Evolutionary conservation across 2,329 filamentous ascomycete genomes (phyloP).

Genomic region (Penicillium paneum): DNA sequence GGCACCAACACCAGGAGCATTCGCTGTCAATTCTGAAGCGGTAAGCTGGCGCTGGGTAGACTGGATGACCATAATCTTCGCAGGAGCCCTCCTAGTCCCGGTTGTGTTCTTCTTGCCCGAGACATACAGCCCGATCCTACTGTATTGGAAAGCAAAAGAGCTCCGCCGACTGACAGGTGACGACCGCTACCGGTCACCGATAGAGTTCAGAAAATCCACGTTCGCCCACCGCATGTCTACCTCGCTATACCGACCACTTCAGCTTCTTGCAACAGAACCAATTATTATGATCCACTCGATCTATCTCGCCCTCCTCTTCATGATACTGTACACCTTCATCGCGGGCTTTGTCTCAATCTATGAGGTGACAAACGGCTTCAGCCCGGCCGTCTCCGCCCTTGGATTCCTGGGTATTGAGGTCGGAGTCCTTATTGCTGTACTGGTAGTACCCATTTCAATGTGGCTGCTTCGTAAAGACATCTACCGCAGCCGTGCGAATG

Average conservation of each 20-base stretch:
- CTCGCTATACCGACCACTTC: constrained; percentile 48
- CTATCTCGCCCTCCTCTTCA: constrained; percentile 31
- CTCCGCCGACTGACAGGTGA: constrained; percentile 45
- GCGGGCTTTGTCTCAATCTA: constrained; percentile 53
- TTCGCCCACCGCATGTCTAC: constrained; percentile 42
- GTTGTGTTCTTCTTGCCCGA: constrained; percentile 50
- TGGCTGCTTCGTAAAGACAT: constrained; percentile 45
- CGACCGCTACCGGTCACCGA: constrained; percentile 46
- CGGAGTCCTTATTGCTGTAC: constrained; percentile 36
- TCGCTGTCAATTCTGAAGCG: constrained; percentile 37
- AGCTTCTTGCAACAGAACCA: constrained; percentile 47
- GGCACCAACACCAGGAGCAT: constrained; percentile 48
- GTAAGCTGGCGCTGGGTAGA: constrained; percentile 49
- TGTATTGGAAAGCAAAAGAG: constrained; percentile 46
- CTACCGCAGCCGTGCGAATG: constrained; percentile 39
- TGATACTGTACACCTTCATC: constrained; percentile 33
- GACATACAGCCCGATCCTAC: constrained; percentile 49
- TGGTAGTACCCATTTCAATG: constrained; percentile 47
- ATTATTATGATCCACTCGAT: constrained; percentile 30
- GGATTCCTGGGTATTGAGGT: constrained; percentile 50
- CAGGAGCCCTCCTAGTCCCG: constrained; percentile 31
- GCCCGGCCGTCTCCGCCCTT: constrained; percentile 45
- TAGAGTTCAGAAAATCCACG: constrained; percentile 44
- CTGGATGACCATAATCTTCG: constrained; percentile 45
- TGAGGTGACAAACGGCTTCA: constrained; percentile 47